These are phyloP conservation scores for Babesia sp. DNA, from an alignment of 169 alveolate species.

Conservation along the genomic window DNA sequence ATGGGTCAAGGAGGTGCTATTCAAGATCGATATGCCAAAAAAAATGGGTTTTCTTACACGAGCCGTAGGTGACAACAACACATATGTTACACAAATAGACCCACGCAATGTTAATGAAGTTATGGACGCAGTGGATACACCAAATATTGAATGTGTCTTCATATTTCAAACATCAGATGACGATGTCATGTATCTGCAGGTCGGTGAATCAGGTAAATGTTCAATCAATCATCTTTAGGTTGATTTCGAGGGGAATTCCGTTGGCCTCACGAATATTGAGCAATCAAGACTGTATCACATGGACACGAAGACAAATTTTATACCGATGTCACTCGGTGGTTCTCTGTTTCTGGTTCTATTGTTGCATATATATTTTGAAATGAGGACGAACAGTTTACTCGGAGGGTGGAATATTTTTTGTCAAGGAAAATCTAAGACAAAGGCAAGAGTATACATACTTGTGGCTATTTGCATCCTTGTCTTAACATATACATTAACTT, in stretches of 20 bases:
- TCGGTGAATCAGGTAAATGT: neutral
- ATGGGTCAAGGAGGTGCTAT: conserved; percentile 2
- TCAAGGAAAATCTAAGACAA: neutral
- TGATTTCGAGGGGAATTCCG: neutral
- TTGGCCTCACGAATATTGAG: neutral
- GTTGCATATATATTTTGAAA: neutral
- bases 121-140: neutral
- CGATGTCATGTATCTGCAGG: conserved; percentile 7
- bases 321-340: neutral
- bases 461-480: neutral
- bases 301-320: neutral
- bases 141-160: neutral
- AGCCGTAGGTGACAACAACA: neutral
- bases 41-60: neutral
- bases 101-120: neutral
- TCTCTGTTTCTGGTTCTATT: neutral
- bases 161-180: conserved; percentile 15
- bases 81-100: neutral
- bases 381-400: neutral
- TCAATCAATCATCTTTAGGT: neutral
- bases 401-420: neutral
- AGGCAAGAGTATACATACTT: neutral
- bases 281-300: neutral
- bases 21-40: neutral
- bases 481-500: neutral